Conservation (phyloP, 352 stramenopile genomes). For the Plasmopara halstedii region DNA sequence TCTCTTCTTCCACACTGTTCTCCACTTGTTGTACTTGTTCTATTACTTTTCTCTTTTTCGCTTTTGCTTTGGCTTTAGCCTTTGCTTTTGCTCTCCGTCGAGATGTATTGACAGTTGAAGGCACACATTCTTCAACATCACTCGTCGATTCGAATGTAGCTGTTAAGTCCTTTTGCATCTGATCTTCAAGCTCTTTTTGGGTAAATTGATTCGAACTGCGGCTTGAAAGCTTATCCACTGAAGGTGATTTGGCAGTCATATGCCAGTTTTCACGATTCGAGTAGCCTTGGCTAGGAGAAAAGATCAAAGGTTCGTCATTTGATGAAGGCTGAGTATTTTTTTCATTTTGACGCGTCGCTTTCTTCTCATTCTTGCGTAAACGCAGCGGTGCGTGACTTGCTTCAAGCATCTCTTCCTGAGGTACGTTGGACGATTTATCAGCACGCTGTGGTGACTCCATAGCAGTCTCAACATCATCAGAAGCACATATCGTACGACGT, state of each 20-base stretch:
- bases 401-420: constrained; percentile 30
- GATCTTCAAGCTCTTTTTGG: constrained; percentile 52
- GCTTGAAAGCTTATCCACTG: constrained; percentile 20
- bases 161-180: constrained; percentile 56
- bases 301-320: constrained; percentile 43
- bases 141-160: constrained; percentile 30
- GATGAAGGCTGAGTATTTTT: constrained; percentile 17
- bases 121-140: constrained; percentile 18
- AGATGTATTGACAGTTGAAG: constrained; percentile 10
- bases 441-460: constrained; percentile 9
- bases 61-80: constrained; percentile 13
- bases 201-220: constrained; percentile 25
- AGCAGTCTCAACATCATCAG: constrained; percentile 4
- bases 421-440: constrained; percentile 2
- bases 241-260: constrained; percentile 51
- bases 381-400: constrained; percentile 32
- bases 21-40: constrained; percentile 9
- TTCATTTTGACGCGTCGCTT: constrained; percentile 8
- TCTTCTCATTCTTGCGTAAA: constrained; percentile 27
- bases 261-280: constrained; percentile 31
- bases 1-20: constrained; percentile 15
- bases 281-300: constrained; percentile 41
- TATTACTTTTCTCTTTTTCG: constrained; percentile 12
- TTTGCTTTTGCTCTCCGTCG: constrained; percentile 22
- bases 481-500: constrained; percentile 12